Evolutionary conservation across 495 filamentous ascomycete genomes (phyloP), one percentile per base, ranked within the genome.

Genomic region (Aspergillus leporis): DNA sequence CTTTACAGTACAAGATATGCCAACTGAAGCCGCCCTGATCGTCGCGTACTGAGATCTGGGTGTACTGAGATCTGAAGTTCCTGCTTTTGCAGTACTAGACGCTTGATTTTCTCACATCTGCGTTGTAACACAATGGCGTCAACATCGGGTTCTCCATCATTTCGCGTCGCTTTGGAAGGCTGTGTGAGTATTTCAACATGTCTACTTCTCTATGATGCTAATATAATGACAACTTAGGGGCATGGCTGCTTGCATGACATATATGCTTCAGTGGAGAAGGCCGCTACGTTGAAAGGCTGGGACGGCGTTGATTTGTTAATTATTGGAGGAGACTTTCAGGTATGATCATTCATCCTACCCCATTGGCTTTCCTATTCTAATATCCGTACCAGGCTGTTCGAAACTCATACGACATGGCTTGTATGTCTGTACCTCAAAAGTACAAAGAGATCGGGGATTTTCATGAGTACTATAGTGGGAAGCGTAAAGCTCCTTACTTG

Each of bases 161-260:
- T 86, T 49, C 77, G 85, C 18, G 75, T 89, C 32, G 86, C 84
- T 32, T 72, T 93, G 1, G 88, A 93, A 75, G 92, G 92, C 58
- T 97, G 92, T 72, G 90, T 95, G 78, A 75, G 87, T 73, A n/a
- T 23, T 30, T 40, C 32, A 21, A 8, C 5, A 25, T n/a, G 32
- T 54, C 16, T 45, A 34, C 36, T 48, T 0, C 30, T 16, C 38
- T 45, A n/a, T 48, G 31, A 58, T 53, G 45, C 45, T 71, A 59
- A 67, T 51, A 55, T 12, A 51, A 60, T 55, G 23, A 51, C 58
- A 55, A 56, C 13, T 14, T 56, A 93, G 92, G 94, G 92, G 47
- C 94, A 98, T 73, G 94, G 94, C 34, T 89, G 87, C 10, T 83
- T 98, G 36, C 80, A 97, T 63, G 88, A 89, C 23, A 97, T 98